These are phyloP conservation scores for Botryotinia calthae DNA, from an alignment of 2,329 filamentous ascomycete species.

Conservation along the genomic window DNA sequence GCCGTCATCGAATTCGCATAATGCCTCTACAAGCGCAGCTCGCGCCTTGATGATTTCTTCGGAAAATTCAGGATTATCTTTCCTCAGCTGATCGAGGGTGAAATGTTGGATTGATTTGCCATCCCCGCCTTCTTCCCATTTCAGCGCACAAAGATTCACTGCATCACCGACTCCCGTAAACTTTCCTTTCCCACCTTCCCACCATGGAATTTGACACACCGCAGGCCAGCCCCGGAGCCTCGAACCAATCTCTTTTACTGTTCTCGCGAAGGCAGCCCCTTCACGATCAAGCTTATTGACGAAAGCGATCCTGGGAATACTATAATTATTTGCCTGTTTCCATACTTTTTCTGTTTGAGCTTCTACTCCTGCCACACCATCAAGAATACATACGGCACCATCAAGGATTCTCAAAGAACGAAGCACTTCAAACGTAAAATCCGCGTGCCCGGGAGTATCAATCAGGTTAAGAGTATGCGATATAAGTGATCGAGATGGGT, in stretches of 20 bases:
- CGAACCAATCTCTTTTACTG: conserved; percentile 79
- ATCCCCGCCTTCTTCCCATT: conserved; percentile 67
- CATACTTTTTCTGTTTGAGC: conserved; percentile 97
- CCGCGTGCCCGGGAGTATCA: conserved; percentile 93
- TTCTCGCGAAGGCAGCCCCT: conserved; percentile 77
- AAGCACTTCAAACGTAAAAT: conserved; percentile 96
- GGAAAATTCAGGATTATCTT: conserved; percentile 49
- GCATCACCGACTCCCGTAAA: conserved; percentile 85
- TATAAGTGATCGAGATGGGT: conserved; percentile 49
- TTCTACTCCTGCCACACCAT: conserved; percentile 90
- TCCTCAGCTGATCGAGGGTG: conserved; percentile 52
- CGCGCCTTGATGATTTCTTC: conserved; percentile 74
- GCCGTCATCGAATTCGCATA: conserved; percentile 84
- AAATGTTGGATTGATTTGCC: conserved; percentile 60
- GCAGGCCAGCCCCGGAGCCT: conserved; percentile 81
- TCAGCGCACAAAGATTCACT: conserved; percentile 69
- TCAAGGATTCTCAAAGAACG: conserved; percentile 85
- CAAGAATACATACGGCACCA: conserved; percentile 87
- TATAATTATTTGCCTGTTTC: conserved; percentile 81
- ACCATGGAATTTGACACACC: conserved; percentile 95
- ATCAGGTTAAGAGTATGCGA: conserved; percentile 83
- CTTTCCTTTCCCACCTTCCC: conserved; percentile 67
- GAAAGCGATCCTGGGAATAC: conserved; percentile 77
- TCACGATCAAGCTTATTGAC: conserved; percentile 85
- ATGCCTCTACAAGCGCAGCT: conserved; percentile 72